Evolutionary conservation across 805 yeast genomes (phyloP).

Genomic region (Lipomyces starkeyi): DNA sequence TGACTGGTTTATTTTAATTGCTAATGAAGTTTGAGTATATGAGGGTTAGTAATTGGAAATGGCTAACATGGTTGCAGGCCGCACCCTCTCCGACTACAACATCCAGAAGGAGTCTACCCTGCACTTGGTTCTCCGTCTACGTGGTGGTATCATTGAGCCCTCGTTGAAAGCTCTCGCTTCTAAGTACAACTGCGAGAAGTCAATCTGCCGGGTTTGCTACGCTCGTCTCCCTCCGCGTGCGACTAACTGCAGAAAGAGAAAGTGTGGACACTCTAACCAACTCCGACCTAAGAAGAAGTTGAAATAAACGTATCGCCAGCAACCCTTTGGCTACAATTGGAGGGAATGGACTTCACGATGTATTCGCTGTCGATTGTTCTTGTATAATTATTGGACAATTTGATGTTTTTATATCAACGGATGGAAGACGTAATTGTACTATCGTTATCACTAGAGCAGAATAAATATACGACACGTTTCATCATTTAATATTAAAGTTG

Average conservation of each 20-base stretch:
- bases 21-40: neutral
- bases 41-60: neutral
- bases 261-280: slow-evolving; percentile 99
- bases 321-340: neutral
- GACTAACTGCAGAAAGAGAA: slow-evolving; percentile 99
- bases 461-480: neutral
- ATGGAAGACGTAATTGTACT: neutral
- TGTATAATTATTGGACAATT: neutral
- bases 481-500: neutral
- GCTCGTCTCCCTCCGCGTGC: slow-evolving; percentile 99
- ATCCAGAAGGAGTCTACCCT: slow-evolving; percentile 99
- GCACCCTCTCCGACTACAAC: slow-evolving; percentile 99
- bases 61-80: slow-evolving; percentile 56
- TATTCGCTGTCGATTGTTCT: neutral
- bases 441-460: slow-evolving; percentile 5
- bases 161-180: slow-evolving; percentile 98
- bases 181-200: slow-evolving; percentile 99
- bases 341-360: neutral
- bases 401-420: neutral
- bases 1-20: neutral
- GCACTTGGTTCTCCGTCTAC: slow-evolving; percentile 93
- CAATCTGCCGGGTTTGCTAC: slow-evolving; percentile 99
- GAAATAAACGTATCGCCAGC: slow-evolving; percentile 61
- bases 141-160: slow-evolving; percentile 99
- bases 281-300: slow-evolving; percentile 82